Base-by-base conservation (phyloP, 345 rosid genomes). In the Brassica cretica region DNA sequence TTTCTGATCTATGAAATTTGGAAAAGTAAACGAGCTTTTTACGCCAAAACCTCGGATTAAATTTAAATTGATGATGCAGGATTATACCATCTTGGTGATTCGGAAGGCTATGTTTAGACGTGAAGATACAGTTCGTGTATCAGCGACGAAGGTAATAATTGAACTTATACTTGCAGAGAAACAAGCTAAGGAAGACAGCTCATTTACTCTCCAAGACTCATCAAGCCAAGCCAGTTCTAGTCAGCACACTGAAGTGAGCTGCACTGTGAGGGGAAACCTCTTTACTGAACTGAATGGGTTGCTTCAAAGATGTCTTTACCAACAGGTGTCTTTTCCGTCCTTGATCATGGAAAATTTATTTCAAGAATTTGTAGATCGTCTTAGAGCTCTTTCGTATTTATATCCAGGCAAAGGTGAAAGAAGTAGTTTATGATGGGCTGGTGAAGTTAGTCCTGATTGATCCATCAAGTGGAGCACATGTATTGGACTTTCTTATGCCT, bases 191-290 rank as follows among this genome's bases (percentile, higher is more conserved):
- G 80, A 61, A 73, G 83, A 82, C 73, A 75, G 83, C 74, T 78
- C 71, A 35, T 78, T 89, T 82, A 78, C 85, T 76, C 79, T 85
- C 78, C 91, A 88, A 85, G 96, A 93, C 78, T 88, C 98, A 29
- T 86, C 91, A 78, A 93, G 98, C 87, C 94, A 93, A 87, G 91
- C 98, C 75, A 89, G 98, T 77, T 73, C 88, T 86, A 93, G 98
- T 82, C 98, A 93, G 84, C 94, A 89, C 68, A 83, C 87, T 76
- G 91, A 86, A 78, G 81, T 81, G 41, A 84, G 83, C 71, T 35
- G 79, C 72, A 77, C 76, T 71, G 66, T 67, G 53, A 82, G 84
- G 35, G 86, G 84, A 62, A 79, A 76, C 84, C 92, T 93, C 70
- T 90, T 89, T 60, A 89, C 81, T 53, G 91, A 89, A 77, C 78